Conservation (phyloP, 441 rosid species). For the Pelargonium cotyledonis region DNA sequence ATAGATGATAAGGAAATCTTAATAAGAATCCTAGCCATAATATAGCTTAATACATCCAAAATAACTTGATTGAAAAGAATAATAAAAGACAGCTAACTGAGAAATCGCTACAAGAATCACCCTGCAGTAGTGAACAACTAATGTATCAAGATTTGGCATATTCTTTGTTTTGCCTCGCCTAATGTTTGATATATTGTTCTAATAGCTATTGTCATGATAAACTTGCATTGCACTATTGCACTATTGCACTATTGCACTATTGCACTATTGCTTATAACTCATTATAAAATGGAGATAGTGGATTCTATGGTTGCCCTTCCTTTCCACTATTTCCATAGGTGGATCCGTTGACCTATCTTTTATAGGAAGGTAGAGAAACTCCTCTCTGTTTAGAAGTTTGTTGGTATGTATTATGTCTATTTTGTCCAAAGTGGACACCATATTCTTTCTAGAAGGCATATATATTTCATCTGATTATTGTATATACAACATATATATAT, state of each 20-base stretch:
- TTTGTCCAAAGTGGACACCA: not conserved
- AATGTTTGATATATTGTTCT: not conserved
- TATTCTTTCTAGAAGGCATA: too few species aligned
- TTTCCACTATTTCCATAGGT: not conserved
- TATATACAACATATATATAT: too few species aligned
- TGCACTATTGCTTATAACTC: not conserved
- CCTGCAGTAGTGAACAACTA: not conserved
- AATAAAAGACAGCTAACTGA: not conserved
- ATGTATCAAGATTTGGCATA: not conserved
- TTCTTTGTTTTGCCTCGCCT: not conserved
- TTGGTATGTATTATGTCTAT: too few species aligned
- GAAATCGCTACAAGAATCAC: slow-evolving; percentile 1
- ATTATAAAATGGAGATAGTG: not conserved
- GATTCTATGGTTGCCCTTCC: not conserved
- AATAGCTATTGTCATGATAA: not conserved
- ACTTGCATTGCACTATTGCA: not conserved
- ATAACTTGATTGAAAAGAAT: not conserved
- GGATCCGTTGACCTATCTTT: not conserved
- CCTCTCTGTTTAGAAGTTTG: not conserved
- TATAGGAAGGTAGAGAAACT: not conserved
- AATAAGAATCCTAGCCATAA: not conserved
- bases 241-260: too few species aligned
- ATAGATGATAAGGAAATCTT: not conserved
- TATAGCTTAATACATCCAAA: not conserved
- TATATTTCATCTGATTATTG: too few species aligned